These are phyloP conservation scores for Phyllachora maydis DNA, from an alignment of 2,329 filamentous ascomycete genomes.

Conservation along the genomic window DNA sequence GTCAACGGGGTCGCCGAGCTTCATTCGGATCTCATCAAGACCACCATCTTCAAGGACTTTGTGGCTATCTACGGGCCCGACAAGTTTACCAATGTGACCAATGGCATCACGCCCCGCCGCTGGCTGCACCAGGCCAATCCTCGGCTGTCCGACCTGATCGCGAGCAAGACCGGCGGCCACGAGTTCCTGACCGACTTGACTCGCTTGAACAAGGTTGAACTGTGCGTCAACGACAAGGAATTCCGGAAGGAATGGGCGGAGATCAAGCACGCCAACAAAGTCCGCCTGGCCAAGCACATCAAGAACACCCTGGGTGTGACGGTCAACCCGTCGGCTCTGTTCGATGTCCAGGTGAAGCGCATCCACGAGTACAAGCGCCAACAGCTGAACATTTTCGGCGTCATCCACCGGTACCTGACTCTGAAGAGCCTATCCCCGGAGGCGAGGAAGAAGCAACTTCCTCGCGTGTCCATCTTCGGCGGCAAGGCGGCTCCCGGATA, in stretches of 20 bases:
- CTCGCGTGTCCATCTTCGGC: slow-evolving; percentile 88
- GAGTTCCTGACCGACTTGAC: slow-evolving; percentile 85
- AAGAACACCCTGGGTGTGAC: slow-evolving; percentile 58
- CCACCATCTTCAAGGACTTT: slow-evolving; percentile 99
- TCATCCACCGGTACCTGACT: slow-evolving; percentile 80
- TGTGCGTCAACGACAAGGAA: slow-evolving; percentile 62
- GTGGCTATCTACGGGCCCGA: slow-evolving; percentile 86
- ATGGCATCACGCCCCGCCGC: slow-evolving; percentile 85
- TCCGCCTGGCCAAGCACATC: slow-evolving; percentile 79
- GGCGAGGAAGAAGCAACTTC: slow-evolving; percentile 68
- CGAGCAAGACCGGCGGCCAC: slow-evolving; percentile 65
- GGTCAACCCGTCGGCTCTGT: slow-evolving; percentile 74
- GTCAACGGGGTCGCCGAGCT: slow-evolving; percentile 96
- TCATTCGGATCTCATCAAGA: slow-evolving; percentile 94
- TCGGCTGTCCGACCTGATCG: slow-evolving; percentile 75
- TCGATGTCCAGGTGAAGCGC: slow-evolving; percentile 95
- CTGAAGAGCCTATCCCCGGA: slow-evolving; percentile 73
- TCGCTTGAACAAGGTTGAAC: slow-evolving; percentile 65
- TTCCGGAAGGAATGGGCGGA: slow-evolving; percentile 92
- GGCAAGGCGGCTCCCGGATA: slow-evolving; percentile 96
- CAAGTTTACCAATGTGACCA: slow-evolving; percentile 98
- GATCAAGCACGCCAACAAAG: slow-evolving; percentile 94
- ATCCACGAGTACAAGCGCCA: slow-evolving; percentile 99
- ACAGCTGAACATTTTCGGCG: slow-evolving; percentile 96
- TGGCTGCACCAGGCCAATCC: slow-evolving; percentile 98